Base-by-base conservation (phyloP, 2,329 filamentous ascomycete genomes). In the Colletotrichum australisinense region DNA sequence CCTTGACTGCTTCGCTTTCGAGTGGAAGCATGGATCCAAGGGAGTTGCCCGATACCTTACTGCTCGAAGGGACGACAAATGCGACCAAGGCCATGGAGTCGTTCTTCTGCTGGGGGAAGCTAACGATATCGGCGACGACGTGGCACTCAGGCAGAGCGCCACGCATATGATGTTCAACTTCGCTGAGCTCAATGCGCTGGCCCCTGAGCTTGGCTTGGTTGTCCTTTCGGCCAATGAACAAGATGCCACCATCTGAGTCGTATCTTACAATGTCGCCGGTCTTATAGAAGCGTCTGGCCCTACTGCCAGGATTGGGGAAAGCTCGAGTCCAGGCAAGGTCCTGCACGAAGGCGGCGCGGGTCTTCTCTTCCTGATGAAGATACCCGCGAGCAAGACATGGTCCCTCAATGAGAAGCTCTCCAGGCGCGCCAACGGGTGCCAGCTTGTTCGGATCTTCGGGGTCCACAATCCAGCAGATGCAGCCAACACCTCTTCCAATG, bases 231-330 rank as follows among this genome's bases (percentile, higher is more conserved):
- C 66, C 66, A 42, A 69, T 38, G 24, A 55, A 49, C 26, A 62
- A 35, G 9, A 69, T 63, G 19, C 32, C 22, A 19, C 66, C 66
- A 28, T 63, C 58, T 0, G 78, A 76, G 53, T 84, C 79, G 49
- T 86, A 86, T 35, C 76, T 76, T 2, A 81, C 87, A 1, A 89
- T 79, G 74, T 89, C 87, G 6, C 87, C 87, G 3, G 87, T 88
- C 73, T 84, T 85, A 76, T 87, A 89, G 9, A 85, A 49, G 7
- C 79, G 79, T 14, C 19, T 49, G 42, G 30, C 8, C 19, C 42
- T 49, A 19, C 19, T 49, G 8, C 42, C 26, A 22, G 38, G 11
- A 35, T 46, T 58, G 55, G 55, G 30, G 22, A 58, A n/a, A 58
- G 14, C 42, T 49, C n/a, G 55, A 19, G 30, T 58, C 55, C 55